Evolutionary conservation across 2,329 filamentous ascomycete genomes (phyloP).

Genomic region (Bipolaris sorokiniana): DNA sequence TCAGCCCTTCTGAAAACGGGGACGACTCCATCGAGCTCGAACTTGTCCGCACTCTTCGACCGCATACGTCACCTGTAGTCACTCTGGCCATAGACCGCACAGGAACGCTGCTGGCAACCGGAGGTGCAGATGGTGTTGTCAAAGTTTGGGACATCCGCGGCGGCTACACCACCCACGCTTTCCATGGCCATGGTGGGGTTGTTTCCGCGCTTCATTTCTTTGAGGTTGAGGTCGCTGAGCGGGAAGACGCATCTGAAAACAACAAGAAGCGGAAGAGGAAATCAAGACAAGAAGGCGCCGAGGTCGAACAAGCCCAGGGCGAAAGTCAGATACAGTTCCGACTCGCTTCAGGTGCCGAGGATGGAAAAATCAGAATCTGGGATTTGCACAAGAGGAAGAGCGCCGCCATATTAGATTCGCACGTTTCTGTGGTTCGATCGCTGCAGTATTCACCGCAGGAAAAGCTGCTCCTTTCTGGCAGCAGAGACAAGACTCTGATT

Average conservation of each 20-base stretch:
- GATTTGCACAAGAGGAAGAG: conserved; percentile 83
- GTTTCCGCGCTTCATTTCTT: conserved; percentile 94
- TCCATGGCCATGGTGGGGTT: conserved; percentile 89
- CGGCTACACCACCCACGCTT: conserved; percentile 92
- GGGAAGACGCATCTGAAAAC: conserved; percentile 52
- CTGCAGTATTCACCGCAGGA: conserved; percentile 80
- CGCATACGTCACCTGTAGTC: conserved; percentile 87
- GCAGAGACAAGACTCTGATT: conserved; percentile 91
- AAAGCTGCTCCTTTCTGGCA: conserved; percentile 79
- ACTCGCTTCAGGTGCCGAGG: conserved; percentile 89
- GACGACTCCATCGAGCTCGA: conserved; percentile 66
- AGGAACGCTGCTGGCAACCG: conserved; percentile 87
- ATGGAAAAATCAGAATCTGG: conserved; percentile 91
- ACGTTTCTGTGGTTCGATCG: conserved; percentile 91
- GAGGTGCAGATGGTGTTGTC: conserved; percentile 88
- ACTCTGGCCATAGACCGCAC: conserved; percentile 85
- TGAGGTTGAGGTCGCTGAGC: conserved; percentile 64
- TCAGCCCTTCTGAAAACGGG: conserved; percentile 64
- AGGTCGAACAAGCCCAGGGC: conserved; percentile 50
- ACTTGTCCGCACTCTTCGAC: conserved; percentile 81
- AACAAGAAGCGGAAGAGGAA: conserved; percentile 50
- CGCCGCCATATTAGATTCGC: conserved; percentile 81
- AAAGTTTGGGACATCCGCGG: conserved; percentile 96
- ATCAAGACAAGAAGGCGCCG: conserved; percentile 53
- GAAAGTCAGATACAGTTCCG: conserved; percentile 69